Evolutionary conservation across 768 basidiomycete genomes (phyloP).

Genomic region (Pleurotus cornucopiae): DNA sequence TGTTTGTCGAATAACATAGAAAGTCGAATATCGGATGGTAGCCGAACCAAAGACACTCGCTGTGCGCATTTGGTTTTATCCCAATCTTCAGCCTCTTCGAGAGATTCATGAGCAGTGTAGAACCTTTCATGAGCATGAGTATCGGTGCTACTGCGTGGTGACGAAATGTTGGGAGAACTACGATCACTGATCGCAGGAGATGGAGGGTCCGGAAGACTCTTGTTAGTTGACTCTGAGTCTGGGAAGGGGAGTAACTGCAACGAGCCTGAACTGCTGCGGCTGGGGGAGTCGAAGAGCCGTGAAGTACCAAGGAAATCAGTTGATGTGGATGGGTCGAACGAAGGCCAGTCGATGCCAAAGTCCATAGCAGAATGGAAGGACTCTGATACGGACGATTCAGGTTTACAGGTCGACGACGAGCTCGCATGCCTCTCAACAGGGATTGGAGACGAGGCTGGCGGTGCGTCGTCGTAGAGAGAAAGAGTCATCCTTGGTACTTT

Average conservation of each 20-base stretch:
- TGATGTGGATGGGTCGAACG: constrained; percentile 32
- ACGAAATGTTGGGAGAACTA: constrained; percentile 3
- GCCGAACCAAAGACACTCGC: constrained; percentile 75
- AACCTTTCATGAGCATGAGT: constrained; percentile 22
- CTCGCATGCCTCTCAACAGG: constrained; percentile 15
- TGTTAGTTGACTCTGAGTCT: constrained; percentile 17
- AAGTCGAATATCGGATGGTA: constrained; percentile 52
- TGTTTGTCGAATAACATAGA: constrained; percentile 25
- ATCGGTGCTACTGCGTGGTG: constrained; percentile 9
- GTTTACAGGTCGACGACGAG: constrained; percentile 26
- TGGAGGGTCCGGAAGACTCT: neutral
- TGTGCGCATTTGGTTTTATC: constrained; percentile 80
- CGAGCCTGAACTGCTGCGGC: constrained; percentile 28
- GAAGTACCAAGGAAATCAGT: constrained; percentile 26
- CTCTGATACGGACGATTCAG: constrained; percentile 46
- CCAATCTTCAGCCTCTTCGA: constrained; percentile 86
- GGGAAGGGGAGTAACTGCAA: constrained; percentile 25
- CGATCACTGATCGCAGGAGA: constrained; percentile 4
- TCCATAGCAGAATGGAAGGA: constrained; percentile 72
- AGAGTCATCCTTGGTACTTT: constrained; percentile 33
- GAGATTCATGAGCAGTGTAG: constrained; percentile 39
- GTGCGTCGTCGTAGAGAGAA: constrained; percentile 25
- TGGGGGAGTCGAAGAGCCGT: constrained; percentile 30
- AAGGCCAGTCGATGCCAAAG: constrained; percentile 44
- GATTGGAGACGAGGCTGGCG: constrained; percentile 10